Percentiles rank a stretch among this genome's conserved stretches.
phyloP scores from a whole-genome alignment of 148 eudicot species.

The Rhododendron williamsianum region DNA sequence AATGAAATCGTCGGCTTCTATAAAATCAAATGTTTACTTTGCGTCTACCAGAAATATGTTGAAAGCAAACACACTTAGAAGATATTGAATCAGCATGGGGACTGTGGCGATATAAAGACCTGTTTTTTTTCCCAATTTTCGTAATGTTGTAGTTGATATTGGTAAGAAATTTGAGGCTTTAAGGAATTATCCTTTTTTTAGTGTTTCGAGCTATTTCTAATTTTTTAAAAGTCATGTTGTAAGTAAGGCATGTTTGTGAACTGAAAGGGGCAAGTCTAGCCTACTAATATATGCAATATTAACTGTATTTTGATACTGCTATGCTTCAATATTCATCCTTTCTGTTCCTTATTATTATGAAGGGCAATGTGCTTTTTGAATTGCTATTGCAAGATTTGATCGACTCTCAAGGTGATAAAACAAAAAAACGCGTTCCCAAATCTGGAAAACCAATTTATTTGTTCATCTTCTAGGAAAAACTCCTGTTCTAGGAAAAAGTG shows the following conservation, averaged over 20 bases:
- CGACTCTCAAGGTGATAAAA: too few species aligned
- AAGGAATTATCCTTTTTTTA: neutral
- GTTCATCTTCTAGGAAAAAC: too few species aligned
- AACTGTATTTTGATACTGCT: neutral
- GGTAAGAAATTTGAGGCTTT: neutral
- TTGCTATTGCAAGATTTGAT: neutral
- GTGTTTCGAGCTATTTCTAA: neutral
- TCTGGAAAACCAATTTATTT: neutral
- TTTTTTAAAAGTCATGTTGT: neutral
- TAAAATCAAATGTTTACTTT: neutral
- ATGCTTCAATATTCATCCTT: neutral
- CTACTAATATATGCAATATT: slow-evolving; percentile 5
- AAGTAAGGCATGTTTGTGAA: neutral
- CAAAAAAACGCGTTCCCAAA: too few species aligned
- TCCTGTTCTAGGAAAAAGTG: neutral
- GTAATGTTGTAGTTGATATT: neutral
- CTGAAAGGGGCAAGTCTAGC: neutral
- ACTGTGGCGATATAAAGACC: neutral
- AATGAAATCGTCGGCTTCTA: neutral
- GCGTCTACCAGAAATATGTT: neutral
- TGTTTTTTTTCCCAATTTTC: neutral
- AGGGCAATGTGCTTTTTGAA: neutral
- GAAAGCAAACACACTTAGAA: neutral
- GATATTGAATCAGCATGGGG: neutral
- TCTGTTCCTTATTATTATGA: neutral